These are phyloP conservation scores for Metschnikowia reukaufii DNA, from an alignment of 805 yeast species.

Conservation along the genomic window DNA sequence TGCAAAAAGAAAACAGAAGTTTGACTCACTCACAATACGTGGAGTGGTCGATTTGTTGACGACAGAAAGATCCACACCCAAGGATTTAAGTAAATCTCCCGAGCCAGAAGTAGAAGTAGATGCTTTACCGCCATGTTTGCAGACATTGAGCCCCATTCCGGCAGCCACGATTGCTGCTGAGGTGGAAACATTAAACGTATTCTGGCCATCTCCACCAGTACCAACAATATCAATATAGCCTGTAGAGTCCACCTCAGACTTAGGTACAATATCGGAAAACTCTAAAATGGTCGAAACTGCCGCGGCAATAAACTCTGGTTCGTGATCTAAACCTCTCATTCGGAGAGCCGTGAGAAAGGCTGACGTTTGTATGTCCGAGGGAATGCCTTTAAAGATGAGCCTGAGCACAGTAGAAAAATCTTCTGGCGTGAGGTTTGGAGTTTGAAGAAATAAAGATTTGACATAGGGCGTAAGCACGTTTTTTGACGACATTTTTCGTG, in stretches of 20 bases:
- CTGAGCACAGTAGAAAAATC: conserved; percentile 67
- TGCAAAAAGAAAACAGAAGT: conserved; percentile 77
- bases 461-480: conserved; percentile 56
- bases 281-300: conserved; percentile 77
- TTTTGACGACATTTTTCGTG: conserved; percentile 14
- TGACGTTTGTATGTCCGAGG: conserved; percentile 68
- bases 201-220: conserved; percentile 98
- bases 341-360: conserved; percentile 80
- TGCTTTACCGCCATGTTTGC: conserved; percentile 98
- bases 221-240: conserved; percentile 91
- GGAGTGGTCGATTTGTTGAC: conserved; percentile 67
- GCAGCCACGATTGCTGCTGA: conserved; percentile 93
- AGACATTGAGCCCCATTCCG: conserved; percentile 77
- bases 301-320: conserved; percentile 78
- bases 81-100: conserved; percentile 76
- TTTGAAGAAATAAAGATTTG: conserved; percentile 58
- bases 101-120: conserved; percentile 92
- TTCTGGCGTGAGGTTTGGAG: conserved; percentile 60
- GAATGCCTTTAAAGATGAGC: conserved; percentile 57
- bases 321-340: conserved; percentile 71
- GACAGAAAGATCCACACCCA: conserved; percentile 81
- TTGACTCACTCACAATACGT: conserved; percentile 47
- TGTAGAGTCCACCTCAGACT: conserved; percentile 40
- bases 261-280: conserved; percentile 57
- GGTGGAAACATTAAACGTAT: conserved; percentile 95